Evolutionary conservation across 495 filamentous ascomycete species (phyloP), one percentile per base, ranked within the genome.

Genomic region (Podospora comata): DNA sequence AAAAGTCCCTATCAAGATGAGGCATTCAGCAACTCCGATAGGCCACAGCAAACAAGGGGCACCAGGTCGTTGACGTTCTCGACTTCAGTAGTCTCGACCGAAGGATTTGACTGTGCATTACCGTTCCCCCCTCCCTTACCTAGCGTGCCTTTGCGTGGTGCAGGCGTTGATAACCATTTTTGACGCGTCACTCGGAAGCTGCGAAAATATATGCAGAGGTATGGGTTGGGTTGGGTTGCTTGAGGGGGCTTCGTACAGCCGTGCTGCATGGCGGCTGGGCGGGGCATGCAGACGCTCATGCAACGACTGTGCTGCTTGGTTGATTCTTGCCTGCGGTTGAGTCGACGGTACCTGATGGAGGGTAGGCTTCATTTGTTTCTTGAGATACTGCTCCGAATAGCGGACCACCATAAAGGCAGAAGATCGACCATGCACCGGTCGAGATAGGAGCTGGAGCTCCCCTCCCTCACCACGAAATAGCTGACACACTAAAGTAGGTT

Each of bases 181-280:
- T 48, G 61, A 63, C 61, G 61, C 61, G 61, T 63, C 61, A 63
- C 15, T 19, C 61, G 30, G 32, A 48, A 58, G 55, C 5, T 26
- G n/a, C 23, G 55, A 58, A 26, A 26, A 58, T 20, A 48, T 11
- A 48, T 48, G 6, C 15, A 48, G 39, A 16, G 39, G 39, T 48
- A 11, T 3, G 15, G 39, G 39, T 48, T 9, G 15, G 39, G 39
- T 48, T 9, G 7, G 13, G 9, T 11, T 48, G 39, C 15, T 48
- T 3, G 5, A 48, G 39, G 9, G 5, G 13, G 39, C 9, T 48
- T 48, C 39, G 13, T 48, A 11, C 39, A 11, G 39, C 13, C 39
- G 39, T 48, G 39, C 39, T 48, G 39, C 39, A 48, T 16, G 39
- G 15, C 7, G 39, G 39, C 15, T 48, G 39, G 39, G 39, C 39